These are phyloP conservation scores for Boletus subcaerulescens DNA, from an alignment of 768 basidiomycete genomes.

Conservation along the genomic window DNA sequence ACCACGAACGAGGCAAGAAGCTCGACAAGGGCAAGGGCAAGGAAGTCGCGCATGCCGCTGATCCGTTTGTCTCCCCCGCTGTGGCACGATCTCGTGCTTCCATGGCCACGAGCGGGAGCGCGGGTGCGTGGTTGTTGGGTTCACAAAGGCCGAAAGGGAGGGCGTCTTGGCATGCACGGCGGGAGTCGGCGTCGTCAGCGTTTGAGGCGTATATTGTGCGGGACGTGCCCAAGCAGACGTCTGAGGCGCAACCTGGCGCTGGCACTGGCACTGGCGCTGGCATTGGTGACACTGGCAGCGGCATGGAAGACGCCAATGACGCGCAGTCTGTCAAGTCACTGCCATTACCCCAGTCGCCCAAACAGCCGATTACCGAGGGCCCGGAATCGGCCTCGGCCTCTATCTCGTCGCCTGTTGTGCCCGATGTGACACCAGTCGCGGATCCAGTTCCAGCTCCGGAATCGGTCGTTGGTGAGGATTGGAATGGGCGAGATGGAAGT, in stretches of 20 bases:
- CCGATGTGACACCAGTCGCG: background rate
- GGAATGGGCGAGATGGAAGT: background rate
- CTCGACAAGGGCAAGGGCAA: slow-evolving; percentile 1
- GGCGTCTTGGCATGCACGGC: background rate
- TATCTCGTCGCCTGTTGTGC: background rate
- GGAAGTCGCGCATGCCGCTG: background rate
- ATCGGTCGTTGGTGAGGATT: background rate
- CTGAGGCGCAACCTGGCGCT: background rate
- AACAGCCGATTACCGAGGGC: background rate
- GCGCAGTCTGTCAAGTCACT: background rate
- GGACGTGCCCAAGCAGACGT: background rate
- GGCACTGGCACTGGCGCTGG: background rate
- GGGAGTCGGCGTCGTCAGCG: slow-evolving; percentile 11
- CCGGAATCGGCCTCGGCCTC: background rate
- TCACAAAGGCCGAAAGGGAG: background rate
- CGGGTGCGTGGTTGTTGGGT: background rate
- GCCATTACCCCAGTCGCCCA: too few relatives aligned
- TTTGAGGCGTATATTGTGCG: slow-evolving; percentile 22
- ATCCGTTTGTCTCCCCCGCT: background rate
- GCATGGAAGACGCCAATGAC: background rate
- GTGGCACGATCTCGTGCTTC: background rate
- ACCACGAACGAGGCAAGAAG: too few relatives aligned
- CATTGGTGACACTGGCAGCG: too few relatives aligned
- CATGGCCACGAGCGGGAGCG: background rate
- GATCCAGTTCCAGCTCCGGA: background rate